Base-by-base conservation (phyloP, 2,329 filamentous ascomycete genomes). In the Pseudogymnoascus sp. region DNA sequence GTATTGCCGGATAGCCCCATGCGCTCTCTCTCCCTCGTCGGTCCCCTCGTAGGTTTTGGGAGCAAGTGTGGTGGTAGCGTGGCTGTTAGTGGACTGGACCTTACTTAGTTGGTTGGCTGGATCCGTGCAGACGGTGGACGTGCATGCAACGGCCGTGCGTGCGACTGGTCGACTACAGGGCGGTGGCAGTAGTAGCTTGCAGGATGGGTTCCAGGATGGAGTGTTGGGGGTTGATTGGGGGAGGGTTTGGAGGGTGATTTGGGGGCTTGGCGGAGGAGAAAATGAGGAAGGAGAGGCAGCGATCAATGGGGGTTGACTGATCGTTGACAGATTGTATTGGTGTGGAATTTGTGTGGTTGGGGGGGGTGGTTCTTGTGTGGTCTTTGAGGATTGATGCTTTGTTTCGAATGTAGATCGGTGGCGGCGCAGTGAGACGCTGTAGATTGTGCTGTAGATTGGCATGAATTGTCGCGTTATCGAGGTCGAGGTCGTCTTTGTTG, bases 61-160 rank as follows among this genome's bases (percentile, higher is more conserved):
- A 34, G n/a, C 51, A 57, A 57, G 25, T 57, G 51, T 34, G 28
- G 51, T 57, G 28, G 51, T 57, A 57, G 51, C 14, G 51, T 57
- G 51, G 51, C 51, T 57, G 51, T 57, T 57, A 54, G 48, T 57
- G 51, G 51, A 57, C 25, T 19, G 51, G 7, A 31, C 28, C 28
- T 57, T 31, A 54, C 25, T 54, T 34, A 34, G 51, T 57, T 57
- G 51, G 51, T 57, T 57, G 51, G 51, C 51, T 57, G n/a, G 28
- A 57, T 57, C 28, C 51, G 51, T 57, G 51, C 25, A 8, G 28
- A 21, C 28, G 51, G 28, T 57, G 51, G 51, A 57, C 51, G 51
- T 57, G 51, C 51, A 34, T 57, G 28, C 51, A 34, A 57, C 51
- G 51, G 10, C 48, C 48, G 51, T 57, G 51, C 51, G 51, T 57